Evolutionary conservation across 331 rosid species (phyloP).

Genomic region (Acacia pycnantha): DNA sequence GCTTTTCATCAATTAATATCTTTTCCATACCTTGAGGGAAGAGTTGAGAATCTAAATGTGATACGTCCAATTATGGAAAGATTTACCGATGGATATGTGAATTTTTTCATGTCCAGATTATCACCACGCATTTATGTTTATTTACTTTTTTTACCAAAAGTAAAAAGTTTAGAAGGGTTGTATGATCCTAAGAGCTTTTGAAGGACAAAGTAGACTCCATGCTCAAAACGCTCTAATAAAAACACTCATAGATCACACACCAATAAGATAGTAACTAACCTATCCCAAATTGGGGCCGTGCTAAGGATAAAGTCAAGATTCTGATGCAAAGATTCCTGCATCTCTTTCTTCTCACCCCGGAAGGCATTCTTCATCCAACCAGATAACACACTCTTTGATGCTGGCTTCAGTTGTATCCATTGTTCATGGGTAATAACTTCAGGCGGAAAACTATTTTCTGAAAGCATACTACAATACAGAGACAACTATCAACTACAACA

Average conservation of each 20-base stretch:
- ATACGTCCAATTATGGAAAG: not conserved
- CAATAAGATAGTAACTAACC: slow-evolving; percentile 47
- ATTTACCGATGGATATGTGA: not conserved
- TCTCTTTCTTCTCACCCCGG: slow-evolving; percentile 69
- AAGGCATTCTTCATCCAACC: slow-evolving; percentile 76
- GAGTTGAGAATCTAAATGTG: not conserved
- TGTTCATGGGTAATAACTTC: slow-evolving; percentile 76
- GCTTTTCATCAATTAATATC: not conserved
- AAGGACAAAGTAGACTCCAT: not conserved
- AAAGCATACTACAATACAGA: slow-evolving; percentile 50
- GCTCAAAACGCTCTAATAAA: not conserved
- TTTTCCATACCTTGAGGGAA: not conserved
- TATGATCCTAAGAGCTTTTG: not conserved
- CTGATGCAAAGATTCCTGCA: slow-evolving; percentile 59
- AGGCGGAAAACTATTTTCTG: slow-evolving; percentile 54
- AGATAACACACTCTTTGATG: slow-evolving; percentile 49
- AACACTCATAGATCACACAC: not conserved
- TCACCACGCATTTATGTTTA: not conserved
- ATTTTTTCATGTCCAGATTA: not conserved
- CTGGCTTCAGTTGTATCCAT: slow-evolving; percentile 75
- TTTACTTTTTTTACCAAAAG: not conserved
- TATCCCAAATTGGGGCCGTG: slow-evolving; percentile 95
- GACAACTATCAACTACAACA: not conserved
- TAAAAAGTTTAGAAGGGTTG: not conserved
- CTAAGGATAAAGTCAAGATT: slow-evolving; percentile 65